Evolutionary conservation across 78 protist genomes (phyloP), one percentile per base, ranked within the genome.

Genomic region (Polysphondylium violaceum): DNA sequence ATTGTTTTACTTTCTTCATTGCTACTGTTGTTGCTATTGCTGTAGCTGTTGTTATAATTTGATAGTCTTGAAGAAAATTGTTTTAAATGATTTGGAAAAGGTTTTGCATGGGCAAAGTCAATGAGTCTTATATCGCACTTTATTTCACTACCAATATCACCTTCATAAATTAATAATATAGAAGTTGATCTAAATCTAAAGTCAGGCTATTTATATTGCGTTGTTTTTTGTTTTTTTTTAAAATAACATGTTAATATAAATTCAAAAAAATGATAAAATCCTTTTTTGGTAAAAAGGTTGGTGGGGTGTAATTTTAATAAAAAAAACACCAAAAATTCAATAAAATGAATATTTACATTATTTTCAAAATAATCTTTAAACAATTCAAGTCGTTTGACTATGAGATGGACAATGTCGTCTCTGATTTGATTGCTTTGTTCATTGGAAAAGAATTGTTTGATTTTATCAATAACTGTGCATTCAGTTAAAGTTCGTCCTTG

Each of bases 291-390:
- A 5, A 9, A 3, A 47, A 47, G 11, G 8, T 47, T 47, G 53
- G 53, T 47, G 11, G 8, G 8, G 8, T 14, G 23, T 17, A 59
- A 59, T 25, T 25, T 9, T 25, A 59, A 25, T 59, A 59, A 59
- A 9, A 59, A 25, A n/a, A 59, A 59, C 23, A 59, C 9, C 23
- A 59, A 59, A 25, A 25, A 59, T 59, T 2, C 14, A 21, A 21
- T 56, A 12, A 56, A 21, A 17, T 19, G 8, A 11, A 11, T 59
- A 40, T 67, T 27, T 78, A 78, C 88, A 81, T 81, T 81, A 68
- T 81, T 64, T 81, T 81, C 89, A 55, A 81, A 81, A 68, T 65
- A 81, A 17, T 67, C 55, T 68, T 81, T 81, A 40, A 81, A 81
- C 38, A 3, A 25, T 11, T n/a, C 21, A 41, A 81, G 29, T 64